These are phyloP conservation scores for Rhodomyrtus tomentosa DNA, from an alignment of 345 rosid genomes.

Conservation along the genomic window DNA sequence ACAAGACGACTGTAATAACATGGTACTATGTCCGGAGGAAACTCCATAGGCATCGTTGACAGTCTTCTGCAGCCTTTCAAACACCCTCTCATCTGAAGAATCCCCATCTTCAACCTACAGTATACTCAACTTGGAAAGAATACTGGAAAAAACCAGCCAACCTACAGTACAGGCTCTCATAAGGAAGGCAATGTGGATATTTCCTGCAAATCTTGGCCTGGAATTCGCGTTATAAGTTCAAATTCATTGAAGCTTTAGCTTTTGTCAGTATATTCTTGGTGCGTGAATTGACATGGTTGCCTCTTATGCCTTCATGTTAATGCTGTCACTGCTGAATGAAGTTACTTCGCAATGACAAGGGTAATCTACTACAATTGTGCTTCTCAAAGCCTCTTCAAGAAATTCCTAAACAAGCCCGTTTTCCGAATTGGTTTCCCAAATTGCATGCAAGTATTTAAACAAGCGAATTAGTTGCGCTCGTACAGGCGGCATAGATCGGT, in stretches of 20 bases:
- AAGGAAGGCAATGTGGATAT: not conserved
- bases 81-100: conserved; percentile 13
- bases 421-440: not conserved
- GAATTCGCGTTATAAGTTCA: not conserved
- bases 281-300: not conserved
- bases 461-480: not conserved
- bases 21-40: not conserved
- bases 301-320: not conserved
- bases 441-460: not conserved
- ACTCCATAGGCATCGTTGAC: conserved; percentile 9
- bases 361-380: not conserved
- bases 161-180: too few species aligned
- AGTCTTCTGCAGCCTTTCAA: conserved; percentile 19
- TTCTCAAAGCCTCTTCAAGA: not conserved
- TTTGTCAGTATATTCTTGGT: not conserved
- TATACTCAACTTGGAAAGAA: not conserved
- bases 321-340: not conserved
- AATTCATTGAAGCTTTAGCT: not conserved
- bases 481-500: not conserved
- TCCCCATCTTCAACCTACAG: conserved; percentile 15
- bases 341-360: not conserved
- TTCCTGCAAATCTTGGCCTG: not conserved
- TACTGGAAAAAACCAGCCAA: not conserved
- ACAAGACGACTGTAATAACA: not conserved
- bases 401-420: not conserved